Evolutionary conservation across 2,329 filamentous ascomycete species (phyloP).

Genomic region (Claviceps sp.): DNA sequence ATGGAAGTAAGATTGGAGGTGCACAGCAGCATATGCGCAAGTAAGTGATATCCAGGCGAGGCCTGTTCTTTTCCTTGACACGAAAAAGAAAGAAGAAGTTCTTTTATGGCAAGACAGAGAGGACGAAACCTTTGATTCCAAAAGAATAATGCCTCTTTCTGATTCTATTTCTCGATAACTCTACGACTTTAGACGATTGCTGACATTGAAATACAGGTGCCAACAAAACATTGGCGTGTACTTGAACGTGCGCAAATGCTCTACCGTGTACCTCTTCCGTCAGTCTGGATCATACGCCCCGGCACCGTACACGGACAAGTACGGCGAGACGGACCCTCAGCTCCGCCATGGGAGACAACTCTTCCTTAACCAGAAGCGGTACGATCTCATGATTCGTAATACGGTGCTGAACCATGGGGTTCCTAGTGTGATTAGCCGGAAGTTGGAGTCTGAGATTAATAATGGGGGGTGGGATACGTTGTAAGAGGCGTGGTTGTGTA

Average conservation of each 20-base stretch:
- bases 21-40: slow-evolving; percentile 82
- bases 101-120: background rate
- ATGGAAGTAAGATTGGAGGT: slow-evolving; percentile 51
- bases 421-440: slow-evolving; percentile 77
- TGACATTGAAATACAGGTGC: slow-evolving; percentile 41
- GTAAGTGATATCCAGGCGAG: slow-evolving; percentile 36
- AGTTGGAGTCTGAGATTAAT: slow-evolving; percentile 89
- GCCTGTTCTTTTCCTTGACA: background rate
- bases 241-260: slow-evolving; percentile 94
- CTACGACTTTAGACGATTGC: background rate
- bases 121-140: background rate
- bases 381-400: slow-evolving; percentile 74
- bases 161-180: background rate
- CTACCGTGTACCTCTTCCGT: slow-evolving; percentile 74
- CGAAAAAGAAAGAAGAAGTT: background rate
- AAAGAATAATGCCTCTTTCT: background rate
- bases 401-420: slow-evolving; percentile 80
- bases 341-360: slow-evolving; percentile 77
- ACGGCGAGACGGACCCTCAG: slow-evolving; percentile 90
- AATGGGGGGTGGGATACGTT: slow-evolving; percentile 90
- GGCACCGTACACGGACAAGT: slow-evolving; percentile 89
- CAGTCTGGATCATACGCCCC: slow-evolving; percentile 70
- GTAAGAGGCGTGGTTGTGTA: slow-evolving; percentile 8
- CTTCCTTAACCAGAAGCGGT: slow-evolving; percentile 85
- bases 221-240: slow-evolving; percentile 85